Conservation (phyloP, 441 rosid genomes). For the Gossypium davidsonii region DNA sequence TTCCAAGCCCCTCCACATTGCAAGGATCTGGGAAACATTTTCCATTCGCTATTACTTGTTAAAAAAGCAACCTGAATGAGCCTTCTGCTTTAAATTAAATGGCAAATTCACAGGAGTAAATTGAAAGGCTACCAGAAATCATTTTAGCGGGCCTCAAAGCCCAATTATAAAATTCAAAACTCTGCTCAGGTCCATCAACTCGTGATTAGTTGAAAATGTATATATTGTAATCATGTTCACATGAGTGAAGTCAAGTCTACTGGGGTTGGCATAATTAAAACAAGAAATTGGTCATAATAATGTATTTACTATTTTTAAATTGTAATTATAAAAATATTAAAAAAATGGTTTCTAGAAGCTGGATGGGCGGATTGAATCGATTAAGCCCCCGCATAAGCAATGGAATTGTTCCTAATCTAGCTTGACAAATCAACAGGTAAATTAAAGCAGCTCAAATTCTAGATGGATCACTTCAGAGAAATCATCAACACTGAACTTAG, state of each 20-base stretch:
- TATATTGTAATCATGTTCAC: too few relatives aligned
- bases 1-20: neutral
- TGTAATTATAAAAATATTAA: neutral
- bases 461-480: neutral
- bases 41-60: neutral
- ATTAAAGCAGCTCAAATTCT: neutral
- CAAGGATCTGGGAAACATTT: constrained; percentile 1
- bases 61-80: neutral
- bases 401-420: neutral
- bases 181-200: too few relatives aligned
- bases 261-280: too few relatives aligned
- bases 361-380: neutral
- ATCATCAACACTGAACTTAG: neutral
- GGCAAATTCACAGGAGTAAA: neutral
- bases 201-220: too few relatives aligned
- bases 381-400: neutral
- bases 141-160: neutral
- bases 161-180: too few relatives aligned
- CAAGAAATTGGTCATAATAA: too few relatives aligned
- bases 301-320: too few relatives aligned
- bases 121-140: neutral
- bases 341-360: neutral
- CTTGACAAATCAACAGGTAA: neutral
- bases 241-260: too few relatives aligned
- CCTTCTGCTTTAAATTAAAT: neutral